These are phyloP conservation scores for Malus hybrid DNA, from an alignment of 331 rosid genomes.

Conservation along the genomic window DNA sequence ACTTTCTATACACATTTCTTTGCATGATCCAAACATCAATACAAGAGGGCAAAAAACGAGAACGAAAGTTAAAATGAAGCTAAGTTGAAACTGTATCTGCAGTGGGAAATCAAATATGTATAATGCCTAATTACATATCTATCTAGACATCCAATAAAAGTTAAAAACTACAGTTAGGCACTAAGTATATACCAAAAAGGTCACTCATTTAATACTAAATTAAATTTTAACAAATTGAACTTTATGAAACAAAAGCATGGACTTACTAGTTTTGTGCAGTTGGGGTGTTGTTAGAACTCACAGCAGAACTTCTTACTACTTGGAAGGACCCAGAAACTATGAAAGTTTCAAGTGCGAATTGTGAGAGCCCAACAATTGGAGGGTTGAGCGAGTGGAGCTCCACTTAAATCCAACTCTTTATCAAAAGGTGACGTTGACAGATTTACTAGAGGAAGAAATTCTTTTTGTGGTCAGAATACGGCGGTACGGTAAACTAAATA, in stretches of 20 bases:
- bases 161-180: neutral
- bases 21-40: neutral
- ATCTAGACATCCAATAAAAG: neutral
- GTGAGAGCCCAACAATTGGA: neutral
- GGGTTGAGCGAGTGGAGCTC: neutral
- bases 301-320: neutral
- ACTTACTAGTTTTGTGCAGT: neutral
- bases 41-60: neutral
- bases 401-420: neutral
- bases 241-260: neutral
- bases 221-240: neutral
- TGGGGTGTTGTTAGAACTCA: neutral
- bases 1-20: neutral
- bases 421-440: neutral
- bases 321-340: neutral
- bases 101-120: conserved; percentile 10
- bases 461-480: too few species aligned
- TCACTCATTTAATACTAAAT: neutral
- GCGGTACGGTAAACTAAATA: too few species aligned
- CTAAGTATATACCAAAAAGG: neutral
- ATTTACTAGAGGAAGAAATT: neutral
- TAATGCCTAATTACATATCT: neutral
- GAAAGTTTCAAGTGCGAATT: neutral
- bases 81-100: neutral
- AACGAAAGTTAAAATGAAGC: conserved; percentile 4